phyloP scores from a whole-genome alignment of 1,284 basidiomycete species.

The Sporisorium reilianum region DNA sequence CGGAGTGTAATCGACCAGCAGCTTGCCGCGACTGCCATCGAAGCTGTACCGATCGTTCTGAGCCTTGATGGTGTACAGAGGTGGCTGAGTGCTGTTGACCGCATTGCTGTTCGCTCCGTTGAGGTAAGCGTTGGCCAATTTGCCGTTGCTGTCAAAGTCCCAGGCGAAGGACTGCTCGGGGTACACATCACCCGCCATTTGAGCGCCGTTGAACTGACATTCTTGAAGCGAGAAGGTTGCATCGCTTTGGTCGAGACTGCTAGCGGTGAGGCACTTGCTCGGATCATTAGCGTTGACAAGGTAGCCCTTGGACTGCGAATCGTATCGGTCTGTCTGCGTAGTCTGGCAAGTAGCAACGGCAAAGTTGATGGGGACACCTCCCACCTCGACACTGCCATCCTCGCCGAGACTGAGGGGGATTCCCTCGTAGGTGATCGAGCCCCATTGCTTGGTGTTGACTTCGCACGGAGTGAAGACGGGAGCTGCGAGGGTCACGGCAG shows the following conservation, averaged over 20 bases:
- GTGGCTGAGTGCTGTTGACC: conserved; percentile 10
- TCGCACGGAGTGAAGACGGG: conserved; percentile 11
- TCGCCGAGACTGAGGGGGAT: conserved; percentile 12
- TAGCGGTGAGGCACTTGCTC: conserved; percentile 25
- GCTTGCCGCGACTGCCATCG: conserved; percentile 15
- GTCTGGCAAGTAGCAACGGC: conserved; percentile 10
- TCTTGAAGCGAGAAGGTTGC: conserved; percentile 25
- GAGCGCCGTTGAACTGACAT: conserved; percentile 24
- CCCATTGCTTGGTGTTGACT: background rate
- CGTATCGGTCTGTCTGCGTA: background rate
- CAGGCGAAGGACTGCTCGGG: conserved; percentile 28
- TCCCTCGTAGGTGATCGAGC: conserved; percentile 9
- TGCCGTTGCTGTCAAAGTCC: background rate
- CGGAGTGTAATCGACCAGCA: conserved; percentile 27
- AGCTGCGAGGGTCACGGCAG: conserved; percentile 12
- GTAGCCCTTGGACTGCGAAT: conserved; percentile 8
- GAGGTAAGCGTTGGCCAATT: conserved; percentile 7
- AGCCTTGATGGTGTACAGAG: conserved; percentile 14
- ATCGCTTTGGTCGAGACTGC: conserved; percentile 12
- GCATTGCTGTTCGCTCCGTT: conserved; percentile 16
- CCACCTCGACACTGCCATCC: conserved; percentile 22
- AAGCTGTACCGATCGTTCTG: conserved; percentile 5
- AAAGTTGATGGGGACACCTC: conserved; percentile 23
- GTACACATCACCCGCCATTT: conserved; percentile 15
- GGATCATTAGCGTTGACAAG: conserved; percentile 23